phyloP scores from a whole-genome alignment of 805 yeast genomes.

The Barnettozyma vustinii region DNA sequence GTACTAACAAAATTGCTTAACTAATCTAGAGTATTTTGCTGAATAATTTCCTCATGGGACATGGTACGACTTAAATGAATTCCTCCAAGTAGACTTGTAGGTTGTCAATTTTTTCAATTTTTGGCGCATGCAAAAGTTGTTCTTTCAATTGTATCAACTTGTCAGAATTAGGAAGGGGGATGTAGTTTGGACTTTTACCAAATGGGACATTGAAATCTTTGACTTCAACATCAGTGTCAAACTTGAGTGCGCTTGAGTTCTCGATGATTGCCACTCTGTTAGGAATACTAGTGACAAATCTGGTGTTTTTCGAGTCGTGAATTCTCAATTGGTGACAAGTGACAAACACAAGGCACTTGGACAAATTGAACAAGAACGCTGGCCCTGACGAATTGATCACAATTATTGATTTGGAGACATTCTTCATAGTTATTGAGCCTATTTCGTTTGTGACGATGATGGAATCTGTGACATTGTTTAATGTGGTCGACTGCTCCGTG shows the following conservation, averaged over 20 bases:
- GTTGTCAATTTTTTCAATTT: neutral
- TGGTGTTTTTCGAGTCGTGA: constrained; percentile 12
- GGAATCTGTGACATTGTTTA: constrained; percentile 10
- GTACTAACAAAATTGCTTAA: no score
- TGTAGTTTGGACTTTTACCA: constrained; percentile 17
- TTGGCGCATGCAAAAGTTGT: neutral
- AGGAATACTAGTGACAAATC: constrained; percentile 6
- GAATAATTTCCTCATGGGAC: no score
- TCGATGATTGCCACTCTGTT: constrained; percentile 19
- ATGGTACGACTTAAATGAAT: neutral
- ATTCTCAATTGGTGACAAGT: constrained; percentile 22
- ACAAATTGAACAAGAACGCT: constrained; percentile 11
- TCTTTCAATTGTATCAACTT: neutral
- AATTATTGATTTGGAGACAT: constrained; percentile 11
- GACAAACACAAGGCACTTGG: constrained; percentile 12
- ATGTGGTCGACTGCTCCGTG: constrained; percentile 1
- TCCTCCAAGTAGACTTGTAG: neutral
- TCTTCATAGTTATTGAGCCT: constrained; percentile 11
- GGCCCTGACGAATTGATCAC: constrained; percentile 14
- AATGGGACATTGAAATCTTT: constrained; percentile 23
- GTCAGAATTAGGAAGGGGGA: neutral
- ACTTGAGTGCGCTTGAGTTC: constrained; percentile 10
- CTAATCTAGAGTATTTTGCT: no score
- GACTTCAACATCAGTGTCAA: constrained; percentile 11
- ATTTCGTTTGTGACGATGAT: constrained; percentile 7